Conservation (phyloP, 176 grass and related monocot genomes). For the Puccinellia tenuiflora region DNA sequence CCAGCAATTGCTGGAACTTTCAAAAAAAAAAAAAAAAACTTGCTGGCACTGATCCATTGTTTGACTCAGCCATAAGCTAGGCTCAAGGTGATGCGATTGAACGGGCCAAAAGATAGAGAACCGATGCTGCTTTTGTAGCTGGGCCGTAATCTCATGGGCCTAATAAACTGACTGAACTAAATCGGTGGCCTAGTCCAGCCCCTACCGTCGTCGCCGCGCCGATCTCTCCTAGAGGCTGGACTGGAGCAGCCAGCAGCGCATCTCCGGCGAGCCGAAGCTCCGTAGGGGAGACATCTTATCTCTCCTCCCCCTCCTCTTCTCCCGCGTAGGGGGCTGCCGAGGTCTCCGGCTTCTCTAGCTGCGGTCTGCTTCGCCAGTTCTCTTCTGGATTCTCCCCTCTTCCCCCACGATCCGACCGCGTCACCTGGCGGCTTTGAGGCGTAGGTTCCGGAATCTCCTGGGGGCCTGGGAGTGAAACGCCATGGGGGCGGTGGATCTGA, state of each 20-base stretch:
- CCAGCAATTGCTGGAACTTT: no score
- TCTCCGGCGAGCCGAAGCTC: slow-evolving; percentile 10
- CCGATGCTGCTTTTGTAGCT: neutral
- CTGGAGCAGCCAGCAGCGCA: neutral
- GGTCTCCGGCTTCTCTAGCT: neutral
- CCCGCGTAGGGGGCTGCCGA: neutral
- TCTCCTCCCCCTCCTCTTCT: neutral
- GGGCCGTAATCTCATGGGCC: neutral
- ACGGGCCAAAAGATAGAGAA: neutral
- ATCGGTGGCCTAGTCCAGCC: neutral
- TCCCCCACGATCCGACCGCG: neutral
- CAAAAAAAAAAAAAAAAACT: no score
- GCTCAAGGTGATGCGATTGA: no score
- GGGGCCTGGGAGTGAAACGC: neutral
- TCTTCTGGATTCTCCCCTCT: neutral
- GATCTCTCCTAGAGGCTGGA: neutral
- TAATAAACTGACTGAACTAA: neutral
- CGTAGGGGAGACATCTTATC: neutral
- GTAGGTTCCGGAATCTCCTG: neutral
- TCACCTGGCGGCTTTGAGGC: neutral
- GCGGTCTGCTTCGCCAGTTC: neutral
- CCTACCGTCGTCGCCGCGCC: neutral
- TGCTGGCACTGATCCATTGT: no score
- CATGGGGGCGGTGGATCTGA: slow-evolving; percentile 85
- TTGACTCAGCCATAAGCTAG: no score